These are phyloP conservation scores for Penicillium antarcticum DNA, from an alignment of 495 filamentous ascomycete species.

Conservation along the genomic window DNA sequence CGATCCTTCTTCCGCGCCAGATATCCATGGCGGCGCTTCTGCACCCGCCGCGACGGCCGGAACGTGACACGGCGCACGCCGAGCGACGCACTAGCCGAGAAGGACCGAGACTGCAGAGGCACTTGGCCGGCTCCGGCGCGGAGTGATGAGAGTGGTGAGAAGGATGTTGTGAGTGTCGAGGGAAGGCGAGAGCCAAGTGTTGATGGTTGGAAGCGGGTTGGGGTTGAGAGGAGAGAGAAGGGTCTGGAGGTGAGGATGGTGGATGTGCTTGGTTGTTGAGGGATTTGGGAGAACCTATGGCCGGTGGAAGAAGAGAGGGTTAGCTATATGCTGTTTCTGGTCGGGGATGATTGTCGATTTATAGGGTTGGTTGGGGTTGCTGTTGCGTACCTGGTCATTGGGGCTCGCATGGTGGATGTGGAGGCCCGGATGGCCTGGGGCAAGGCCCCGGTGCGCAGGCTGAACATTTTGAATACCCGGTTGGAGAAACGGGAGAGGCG, in stretches of 20 bases:
- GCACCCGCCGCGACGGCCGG: slow-evolving; percentile 63
- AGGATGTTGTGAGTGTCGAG: slow-evolving; percentile 12
- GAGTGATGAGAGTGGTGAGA: slow-evolving; percentile 24
- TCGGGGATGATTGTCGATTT: neutral
- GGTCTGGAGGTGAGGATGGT: slow-evolving; percentile 17
- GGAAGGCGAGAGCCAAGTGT: slow-evolving; percentile 18
- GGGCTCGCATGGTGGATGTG: slow-evolving; percentile 13
- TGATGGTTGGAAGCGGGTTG: slow-evolving; percentile 21
- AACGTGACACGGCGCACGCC: slow-evolving; percentile 59
- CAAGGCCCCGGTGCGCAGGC: slow-evolving; percentile 30
- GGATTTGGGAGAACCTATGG: slow-evolving; percentile 19
- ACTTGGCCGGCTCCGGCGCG: slow-evolving; percentile 8
- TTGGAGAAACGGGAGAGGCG: neutral
- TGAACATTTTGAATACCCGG: slow-evolving; percentile 27
- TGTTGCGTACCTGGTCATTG: slow-evolving; percentile 23
- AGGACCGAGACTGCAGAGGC: slow-evolving; percentile 32
- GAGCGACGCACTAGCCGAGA: slow-evolving; percentile 44
- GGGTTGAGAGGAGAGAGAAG: slow-evolving; percentile 31
- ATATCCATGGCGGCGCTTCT: slow-evolving; percentile 71
- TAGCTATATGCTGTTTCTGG: slow-evolving; percentile 2
- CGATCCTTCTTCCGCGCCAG: slow-evolving; percentile 54
- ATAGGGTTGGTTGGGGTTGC: neutral
- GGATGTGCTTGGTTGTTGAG: slow-evolving; percentile 10
- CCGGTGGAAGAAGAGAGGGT: neutral
- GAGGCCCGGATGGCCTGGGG: slow-evolving; percentile 21